These are phyloP conservation scores for Dendrobium huoshanense DNA, from an alignment of 106 monocot genomes.

Conservation along the genomic window DNA sequence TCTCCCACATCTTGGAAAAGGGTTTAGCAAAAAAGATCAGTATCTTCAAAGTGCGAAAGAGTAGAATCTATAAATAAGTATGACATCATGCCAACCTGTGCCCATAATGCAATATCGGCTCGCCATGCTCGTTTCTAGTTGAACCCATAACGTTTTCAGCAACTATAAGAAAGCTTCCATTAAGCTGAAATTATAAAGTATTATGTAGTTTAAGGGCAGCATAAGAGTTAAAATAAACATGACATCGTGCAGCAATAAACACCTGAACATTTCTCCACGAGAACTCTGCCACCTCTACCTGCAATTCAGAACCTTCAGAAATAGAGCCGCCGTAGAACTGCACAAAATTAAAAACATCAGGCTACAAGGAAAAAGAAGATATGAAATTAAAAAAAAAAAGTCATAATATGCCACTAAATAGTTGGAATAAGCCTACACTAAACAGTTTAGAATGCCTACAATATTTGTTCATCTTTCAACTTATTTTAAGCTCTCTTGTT, in stretches of 20 bases:
- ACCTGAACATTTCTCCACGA: conserved; percentile 88
- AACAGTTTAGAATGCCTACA: too few species aligned
- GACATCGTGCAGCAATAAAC: conserved; percentile 4
- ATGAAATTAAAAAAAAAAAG: background rate
- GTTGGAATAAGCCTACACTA: too few species aligned
- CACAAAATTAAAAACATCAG: conserved; percentile 6
- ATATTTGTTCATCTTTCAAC: too few species aligned
- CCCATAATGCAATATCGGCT: conserved; percentile 76
- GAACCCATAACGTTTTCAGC: conserved; percentile 90
- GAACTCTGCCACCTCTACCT: conserved; percentile 92
- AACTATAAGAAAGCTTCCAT: conserved; percentile 72
- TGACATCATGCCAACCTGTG: conserved; percentile 30
- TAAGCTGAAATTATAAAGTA: conserved; percentile 49
- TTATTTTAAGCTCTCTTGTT: too few species aligned
- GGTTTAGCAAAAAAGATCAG: conserved; percentile 4
- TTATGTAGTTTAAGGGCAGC: background rate
- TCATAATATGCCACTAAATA: background rate
- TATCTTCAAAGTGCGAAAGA: background rate
- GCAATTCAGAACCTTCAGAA: conserved; percentile 80
- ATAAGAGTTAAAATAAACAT: background rate
- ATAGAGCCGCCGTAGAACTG: conserved; percentile 87
- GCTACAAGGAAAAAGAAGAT: background rate
- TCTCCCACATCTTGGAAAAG: conserved; percentile 61
- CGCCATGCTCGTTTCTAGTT: conserved; percentile 25
- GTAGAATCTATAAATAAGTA: background rate